These are phyloP conservation scores for Starmerella etchellsii DNA, from an alignment of 805 yeast genomes.

Conservation along the genomic window DNA sequence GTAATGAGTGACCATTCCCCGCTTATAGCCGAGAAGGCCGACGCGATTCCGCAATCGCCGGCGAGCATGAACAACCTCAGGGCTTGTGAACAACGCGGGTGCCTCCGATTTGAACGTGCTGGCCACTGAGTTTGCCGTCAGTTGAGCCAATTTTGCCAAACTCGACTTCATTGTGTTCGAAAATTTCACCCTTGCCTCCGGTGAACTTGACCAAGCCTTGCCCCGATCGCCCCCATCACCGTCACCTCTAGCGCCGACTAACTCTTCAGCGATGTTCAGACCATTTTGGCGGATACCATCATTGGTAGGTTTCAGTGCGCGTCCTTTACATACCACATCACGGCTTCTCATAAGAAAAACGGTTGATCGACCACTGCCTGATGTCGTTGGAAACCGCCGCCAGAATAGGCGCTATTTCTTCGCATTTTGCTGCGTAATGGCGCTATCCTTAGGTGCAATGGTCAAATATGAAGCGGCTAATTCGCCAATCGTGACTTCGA, in stretches of 20 bases:
- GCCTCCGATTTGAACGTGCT: slow-evolving; percentile 29
- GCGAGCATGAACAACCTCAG: slow-evolving; percentile 55
- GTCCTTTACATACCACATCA: no score
- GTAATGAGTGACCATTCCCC: slow-evolving; percentile 76
- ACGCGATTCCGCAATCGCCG: slow-evolving; percentile 64
- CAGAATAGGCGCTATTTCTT: slow-evolving; percentile 43
- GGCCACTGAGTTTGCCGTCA: slow-evolving; percentile 25
- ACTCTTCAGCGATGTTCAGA: no score
- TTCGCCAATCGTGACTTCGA: slow-evolving; percentile 78
- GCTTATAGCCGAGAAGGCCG: slow-evolving; percentile 71
- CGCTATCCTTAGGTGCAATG: slow-evolving; percentile 46
- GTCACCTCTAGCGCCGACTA: no score
- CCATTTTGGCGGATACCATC: no score
- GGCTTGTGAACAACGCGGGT: slow-evolving; percentile 50
- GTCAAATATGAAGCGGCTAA: slow-evolving; percentile 88
- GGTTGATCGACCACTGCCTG: slow-evolving; percentile 67
- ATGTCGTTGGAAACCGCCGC: slow-evolving; percentile 34
- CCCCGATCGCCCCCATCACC: no score
- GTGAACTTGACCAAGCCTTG: no score
- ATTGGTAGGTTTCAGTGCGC: no score
- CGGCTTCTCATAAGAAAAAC: slow-evolving; percentile 37
- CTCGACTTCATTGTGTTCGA: slow-evolving; percentile 14
- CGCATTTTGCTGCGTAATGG: slow-evolving; percentile 42
- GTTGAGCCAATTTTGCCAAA: slow-evolving; percentile 22
- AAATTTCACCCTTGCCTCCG: no score